Evolutionary conservation across 2,329 filamentous ascomycete species (phyloP).

Genomic region (Fonsecaea multimorphosa): DNA sequence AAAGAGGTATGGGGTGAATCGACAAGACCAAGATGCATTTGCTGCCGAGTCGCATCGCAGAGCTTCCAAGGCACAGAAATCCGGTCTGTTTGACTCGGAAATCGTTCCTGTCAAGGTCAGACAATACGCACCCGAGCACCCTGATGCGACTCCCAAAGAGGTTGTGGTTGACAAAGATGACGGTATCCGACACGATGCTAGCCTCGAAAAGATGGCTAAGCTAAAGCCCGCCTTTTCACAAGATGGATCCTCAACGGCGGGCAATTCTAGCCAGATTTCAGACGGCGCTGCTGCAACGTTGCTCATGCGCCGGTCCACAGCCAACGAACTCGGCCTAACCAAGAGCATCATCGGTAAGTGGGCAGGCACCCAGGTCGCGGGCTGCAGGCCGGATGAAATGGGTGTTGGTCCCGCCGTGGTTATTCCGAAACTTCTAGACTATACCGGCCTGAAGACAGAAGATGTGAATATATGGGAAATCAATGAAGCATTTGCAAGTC

Average conservation of each 20-base stretch:
- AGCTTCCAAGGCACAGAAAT: slow-evolving; percentile 71
- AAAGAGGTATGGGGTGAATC: slow-evolving; percentile 71
- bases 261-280: slow-evolving; percentile 83
- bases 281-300: slow-evolving; percentile 86
- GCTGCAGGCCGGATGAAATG: slow-evolving; percentile 91
- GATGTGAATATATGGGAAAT: slow-evolving; percentile 91
- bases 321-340: slow-evolving; percentile 72
- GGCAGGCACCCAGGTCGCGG: slow-evolving; percentile 74
- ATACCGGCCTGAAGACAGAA: slow-evolving; percentile 67
- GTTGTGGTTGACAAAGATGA: slow-evolving; percentile 80
- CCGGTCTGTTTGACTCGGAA: slow-evolving; percentile 75
- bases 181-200: slow-evolving; percentile 74
- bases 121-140: slow-evolving; percentile 68
- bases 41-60: slow-evolving; percentile 75
- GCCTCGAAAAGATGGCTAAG: slow-evolving; percentile 71
- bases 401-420: slow-evolving; percentile 85
- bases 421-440: slow-evolving; percentile 78
- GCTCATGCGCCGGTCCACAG: slow-evolving; percentile 83
- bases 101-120: slow-evolving; percentile 79
- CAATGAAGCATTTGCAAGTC: slow-evolving; percentile 77
- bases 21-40: slow-evolving; percentile 82
- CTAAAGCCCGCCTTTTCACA: slow-evolving; percentile 85
- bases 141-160: slow-evolving; percentile 61
- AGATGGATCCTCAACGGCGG: slow-evolving; percentile 79
- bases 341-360: slow-evolving; percentile 80